Conservation (phyloP, 495 filamentous ascomycete species). For the Daldinia concentrica region DNA sequence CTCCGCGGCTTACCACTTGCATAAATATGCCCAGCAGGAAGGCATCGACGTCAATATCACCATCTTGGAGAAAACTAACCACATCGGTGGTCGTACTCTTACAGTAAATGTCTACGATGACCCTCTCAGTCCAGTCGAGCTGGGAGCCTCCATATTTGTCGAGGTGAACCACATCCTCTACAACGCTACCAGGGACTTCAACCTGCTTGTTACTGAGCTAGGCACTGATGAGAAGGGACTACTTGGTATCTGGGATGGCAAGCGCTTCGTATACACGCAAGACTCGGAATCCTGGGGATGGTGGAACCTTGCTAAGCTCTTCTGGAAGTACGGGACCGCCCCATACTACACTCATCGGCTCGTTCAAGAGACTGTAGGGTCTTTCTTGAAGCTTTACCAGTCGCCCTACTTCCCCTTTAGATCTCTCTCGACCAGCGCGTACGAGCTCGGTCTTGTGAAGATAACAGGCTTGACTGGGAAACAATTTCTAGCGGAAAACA, state of each 20-base stretch:
- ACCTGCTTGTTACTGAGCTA: conserved; percentile 58
- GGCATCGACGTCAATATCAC: conserved; percentile 75
- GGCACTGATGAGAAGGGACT: conserved; percentile 50
- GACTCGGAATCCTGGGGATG: conserved; percentile 65
- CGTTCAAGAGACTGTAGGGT: conserved; percentile 74
- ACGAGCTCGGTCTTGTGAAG: conserved; percentile 69
- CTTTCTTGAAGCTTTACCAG: conserved; percentile 84
- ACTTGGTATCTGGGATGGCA: conserved; percentile 88
- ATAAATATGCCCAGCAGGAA: conserved; percentile 67
- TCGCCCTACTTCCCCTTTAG: conserved; percentile 83
- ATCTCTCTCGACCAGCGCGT: conserved; percentile 72
- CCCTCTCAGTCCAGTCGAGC: conserved; percentile 75
- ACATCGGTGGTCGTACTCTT: conserved; percentile 87
- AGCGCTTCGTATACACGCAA: conserved; percentile 74
- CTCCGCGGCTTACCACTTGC: conserved; percentile 84
- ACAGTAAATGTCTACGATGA: conserved; percentile 85
- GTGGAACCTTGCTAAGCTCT: conserved; percentile 81
- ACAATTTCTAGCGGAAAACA: conserved; percentile 73
- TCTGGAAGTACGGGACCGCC: conserved; percentile 86
- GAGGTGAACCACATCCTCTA: conserved; percentile 83
- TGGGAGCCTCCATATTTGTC: conserved; percentile 94
- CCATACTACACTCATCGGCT: conserved; percentile 78
- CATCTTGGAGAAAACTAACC: conserved; percentile 81
- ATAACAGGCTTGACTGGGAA: conserved; percentile 75
- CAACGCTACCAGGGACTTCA: conserved; percentile 76